Evolutionary conservation across 2,329 filamentous ascomycete genomes (phyloP), one percentile per base, ranked within the genome.

Genomic region (Pezicula rhizophila): DNA sequence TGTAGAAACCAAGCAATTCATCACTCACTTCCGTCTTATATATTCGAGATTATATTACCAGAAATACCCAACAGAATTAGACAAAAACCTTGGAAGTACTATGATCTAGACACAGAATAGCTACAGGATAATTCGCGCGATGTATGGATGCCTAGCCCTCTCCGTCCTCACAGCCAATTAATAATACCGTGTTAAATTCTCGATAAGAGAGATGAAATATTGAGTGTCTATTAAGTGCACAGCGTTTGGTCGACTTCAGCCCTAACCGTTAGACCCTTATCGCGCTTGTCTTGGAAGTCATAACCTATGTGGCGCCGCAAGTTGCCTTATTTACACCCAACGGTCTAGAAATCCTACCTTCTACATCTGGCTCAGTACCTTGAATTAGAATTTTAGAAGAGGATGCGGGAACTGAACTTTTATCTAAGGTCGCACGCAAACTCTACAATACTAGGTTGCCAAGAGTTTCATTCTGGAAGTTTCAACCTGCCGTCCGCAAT

Each of bases 151-250:
- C 25, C 25, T 26, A 8, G 25, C 8, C 8, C 25, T n/a, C 25
- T 26, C n/a, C n/a, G n/a, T n/a, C n/a, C n/a, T n/a, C n/a, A n/a
- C n/a, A n/a, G n/a, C n/a, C n/a, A n/a, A n/a, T n/a, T n/a, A n/a
- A n/a, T n/a, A n/a, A n/a, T n/a, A n/a, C n/a, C n/a, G n/a, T n/a
- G n/a, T n/a, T n/a, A 26, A 8, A 70, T 87, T 2, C 68, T 86
- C 0, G 82, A 86, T 49, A 81, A 87, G 60, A 81, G 77, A 35
- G 83, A 87, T 42, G 80, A 85, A 49, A 79, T 78, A 47, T 77
- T 85, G 39, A 78, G 72, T 40, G 70, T 75, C 4, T 78, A 76
- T 42, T 84, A 55, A 82, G 81, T 0, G 51, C 60, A 0, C 77
- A 82, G 49, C 57, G 60, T 1, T 54, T 72, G 0, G 66, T 83